Evolutionary conservation across 2,329 filamentous ascomycete species (phyloP).

Genomic region (Cladophialophora bantiana): DNA sequence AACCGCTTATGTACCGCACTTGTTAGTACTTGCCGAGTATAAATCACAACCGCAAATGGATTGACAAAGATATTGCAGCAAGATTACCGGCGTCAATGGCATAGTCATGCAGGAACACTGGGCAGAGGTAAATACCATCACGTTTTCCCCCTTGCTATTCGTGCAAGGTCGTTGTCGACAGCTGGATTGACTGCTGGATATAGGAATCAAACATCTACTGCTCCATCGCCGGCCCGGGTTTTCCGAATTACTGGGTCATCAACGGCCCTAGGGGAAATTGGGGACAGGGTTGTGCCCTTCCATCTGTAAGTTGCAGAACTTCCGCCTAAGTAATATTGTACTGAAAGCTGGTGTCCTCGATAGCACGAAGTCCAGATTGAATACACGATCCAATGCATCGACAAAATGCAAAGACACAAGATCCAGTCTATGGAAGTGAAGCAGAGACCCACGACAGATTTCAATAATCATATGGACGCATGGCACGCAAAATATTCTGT

Average conservation of each 20-base stretch:
- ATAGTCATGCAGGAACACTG: conserved; percentile 11
- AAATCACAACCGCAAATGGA: too few relatives aligned
- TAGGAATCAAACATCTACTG: conserved; percentile 20
- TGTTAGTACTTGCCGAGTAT: conserved; percentile 3
- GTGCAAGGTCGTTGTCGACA: too few relatives aligned
- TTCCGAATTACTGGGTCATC: conserved; percentile 33
- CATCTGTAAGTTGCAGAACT: not conserved
- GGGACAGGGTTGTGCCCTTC: conserved; percentile 15
- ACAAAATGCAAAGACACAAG: conserved; percentile 22
- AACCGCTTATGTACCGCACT: conserved; percentile 24
- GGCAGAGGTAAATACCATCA: not conserved
- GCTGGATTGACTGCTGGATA: too few relatives aligned
- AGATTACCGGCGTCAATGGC: conserved; percentile 17
- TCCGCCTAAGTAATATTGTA: too few relatives aligned
- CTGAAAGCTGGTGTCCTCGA: too few relatives aligned
- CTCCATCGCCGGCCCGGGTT: conserved; percentile 13
- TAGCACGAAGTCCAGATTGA: conserved; percentile 19
- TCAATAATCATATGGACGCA: conserved; percentile 25
- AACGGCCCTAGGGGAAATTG: conserved; percentile 19
- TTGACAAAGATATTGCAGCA: not conserved
- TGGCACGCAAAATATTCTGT: conserved; percentile 23
- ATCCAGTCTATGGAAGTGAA: conserved; percentile 23
- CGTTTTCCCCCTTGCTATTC: too few relatives aligned
- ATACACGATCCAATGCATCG: conserved; percentile 26
- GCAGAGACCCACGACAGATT: conserved; percentile 16